Base-by-base conservation (phyloP, 345 rosid species). In the Pugionium cornutum region DNA sequence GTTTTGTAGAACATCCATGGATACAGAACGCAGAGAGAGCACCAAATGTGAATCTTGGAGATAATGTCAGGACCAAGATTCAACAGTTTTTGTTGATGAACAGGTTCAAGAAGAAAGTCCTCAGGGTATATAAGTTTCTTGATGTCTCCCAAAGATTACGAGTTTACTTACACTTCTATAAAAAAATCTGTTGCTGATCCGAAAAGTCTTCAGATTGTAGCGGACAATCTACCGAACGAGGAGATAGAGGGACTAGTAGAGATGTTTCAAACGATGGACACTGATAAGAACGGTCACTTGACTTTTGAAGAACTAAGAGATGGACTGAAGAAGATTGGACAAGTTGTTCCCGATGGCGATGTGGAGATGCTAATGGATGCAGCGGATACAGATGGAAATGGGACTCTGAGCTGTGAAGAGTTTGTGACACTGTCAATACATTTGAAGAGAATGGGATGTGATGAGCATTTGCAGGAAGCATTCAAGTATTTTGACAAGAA, bases 51-150 rank as follows among this genome's bases (percentile, higher is more conserved):
- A 72, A 79, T 26, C 80, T 94, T 37, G 97, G 97, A 64, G 90
- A 84, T 66, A 78, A 82, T 72, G 96, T 94, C 1, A 78, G 82
- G 71, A 43, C 84, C 55, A 94, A 82, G 79, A 89, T 94, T 46
- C 84, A 83, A 76, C 97, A 94, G 27, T 89, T 94, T 82, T 81
- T 90, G 4, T 67, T 94, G 74, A 86, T 88, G 92, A 89, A 84
- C 37, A 89, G 85, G 83, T 94, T 94, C 86, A 89, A 94, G 83
- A 89, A 88, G 85, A 94, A 79, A 76, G 99, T 83, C 65, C 81
- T 94, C 3, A 71, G 90, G 69, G 97, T 86, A 76, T 74, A 46
- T 60, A 6, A 27, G 11, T 37, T 49, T 64, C 54, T 33, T 64
- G 41, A 64, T n/a, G 18, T 18, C 49, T 49, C 39, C 28, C 41